Percentiles rank a stretch among this genome's conserved stretches.
These are phyloP conservation scores for Epithemia pelagica DNA, from an alignment of 108 stramenopile species.

Conservation along the genomic window DNA sequence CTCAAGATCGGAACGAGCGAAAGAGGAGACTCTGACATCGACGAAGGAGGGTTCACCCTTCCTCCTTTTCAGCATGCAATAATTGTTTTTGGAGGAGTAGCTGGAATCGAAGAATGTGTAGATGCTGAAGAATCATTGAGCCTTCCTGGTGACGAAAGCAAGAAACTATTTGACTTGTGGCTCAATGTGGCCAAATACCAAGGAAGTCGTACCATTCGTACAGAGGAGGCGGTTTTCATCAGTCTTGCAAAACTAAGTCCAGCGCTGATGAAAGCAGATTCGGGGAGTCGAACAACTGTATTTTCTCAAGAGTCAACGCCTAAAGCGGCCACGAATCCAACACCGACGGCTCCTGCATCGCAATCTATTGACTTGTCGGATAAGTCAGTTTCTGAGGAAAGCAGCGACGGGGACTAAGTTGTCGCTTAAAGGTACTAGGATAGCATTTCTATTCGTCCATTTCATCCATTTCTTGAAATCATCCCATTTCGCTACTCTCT, in stretches of 20 bases:
- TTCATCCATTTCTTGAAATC: too few species aligned
- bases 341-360: too few species aligned
- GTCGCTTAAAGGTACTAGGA: too few species aligned
- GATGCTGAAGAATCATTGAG: constrained; percentile 87
- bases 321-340: too few species aligned
- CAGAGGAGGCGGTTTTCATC: constrained; percentile 86
- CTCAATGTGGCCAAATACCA: constrained; percentile 81
- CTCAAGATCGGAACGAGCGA: constrained; percentile 93
- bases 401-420: background rate
- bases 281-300: too few species aligned
- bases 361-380: background rate
- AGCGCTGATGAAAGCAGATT: constrained; percentile 33
- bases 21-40: constrained; percentile 76
- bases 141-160: constrained; percentile 74
- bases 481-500: too few species aligned
- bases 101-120: constrained; percentile 94
- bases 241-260: constrained; percentile 64
- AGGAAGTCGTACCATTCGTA: constrained; percentile 84
- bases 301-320: too few species aligned
- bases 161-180: constrained; percentile 88
- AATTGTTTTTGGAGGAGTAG: constrained; percentile 94
- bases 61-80: constrained; percentile 71
- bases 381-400: background rate
- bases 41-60: constrained; percentile 67
- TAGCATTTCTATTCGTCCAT: too few species aligned